Evolutionary conservation across 2,329 filamentous ascomycete genomes (phyloP).

Genomic region (Exophiala spinifera): DNA sequence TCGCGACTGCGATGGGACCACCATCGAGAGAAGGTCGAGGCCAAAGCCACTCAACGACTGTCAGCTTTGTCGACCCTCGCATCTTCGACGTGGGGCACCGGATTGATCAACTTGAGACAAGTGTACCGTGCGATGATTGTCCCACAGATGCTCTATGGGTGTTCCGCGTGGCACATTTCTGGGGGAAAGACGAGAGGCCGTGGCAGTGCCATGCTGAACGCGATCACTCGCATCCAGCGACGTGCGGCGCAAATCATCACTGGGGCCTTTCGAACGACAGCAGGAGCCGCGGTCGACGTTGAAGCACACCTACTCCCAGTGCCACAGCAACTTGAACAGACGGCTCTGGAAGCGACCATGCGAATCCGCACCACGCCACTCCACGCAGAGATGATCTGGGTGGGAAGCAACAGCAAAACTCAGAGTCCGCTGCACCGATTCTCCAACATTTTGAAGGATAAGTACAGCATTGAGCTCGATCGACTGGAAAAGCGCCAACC

Average conservation of each 20-base stretch:
- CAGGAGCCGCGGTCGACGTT: conserved; percentile 26
- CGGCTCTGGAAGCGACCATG: conserved; percentile 28
- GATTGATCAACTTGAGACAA: conserved; percentile 28
- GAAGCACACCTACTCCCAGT: conserved; percentile 31
- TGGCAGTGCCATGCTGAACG: background rate
- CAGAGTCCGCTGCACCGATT: conserved; percentile 3
- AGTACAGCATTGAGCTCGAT: conserved; percentile 17
- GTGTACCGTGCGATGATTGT: conserved; percentile 31
- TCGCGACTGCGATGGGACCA: conserved; percentile 27
- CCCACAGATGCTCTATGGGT: conserved; percentile 31
- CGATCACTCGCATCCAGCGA: conserved; percentile 23
- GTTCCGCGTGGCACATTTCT: conserved; percentile 30
- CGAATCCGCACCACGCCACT: conserved; percentile 25
- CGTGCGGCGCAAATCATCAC: conserved; percentile 32
- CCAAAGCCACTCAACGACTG: conserved; percentile 24
- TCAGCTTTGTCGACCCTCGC: conserved; percentile 28
- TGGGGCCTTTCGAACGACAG: conserved; percentile 30
- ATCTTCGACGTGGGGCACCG: conserved; percentile 29
- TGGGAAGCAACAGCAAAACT: background rate
- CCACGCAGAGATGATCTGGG: conserved; percentile 6
- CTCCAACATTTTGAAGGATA: conserved; percentile 22
- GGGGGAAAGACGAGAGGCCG: conserved; percentile 3
- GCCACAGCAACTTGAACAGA: conserved; percentile 26
- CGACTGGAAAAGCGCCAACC: conserved; percentile 25
- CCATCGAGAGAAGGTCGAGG: conserved; percentile 27